Percentiles rank a stretch among this genome's conserved stretches.
Conservation (phyloP, 768 basidiomycete species). For the Neoboletus magnificus region DNA sequence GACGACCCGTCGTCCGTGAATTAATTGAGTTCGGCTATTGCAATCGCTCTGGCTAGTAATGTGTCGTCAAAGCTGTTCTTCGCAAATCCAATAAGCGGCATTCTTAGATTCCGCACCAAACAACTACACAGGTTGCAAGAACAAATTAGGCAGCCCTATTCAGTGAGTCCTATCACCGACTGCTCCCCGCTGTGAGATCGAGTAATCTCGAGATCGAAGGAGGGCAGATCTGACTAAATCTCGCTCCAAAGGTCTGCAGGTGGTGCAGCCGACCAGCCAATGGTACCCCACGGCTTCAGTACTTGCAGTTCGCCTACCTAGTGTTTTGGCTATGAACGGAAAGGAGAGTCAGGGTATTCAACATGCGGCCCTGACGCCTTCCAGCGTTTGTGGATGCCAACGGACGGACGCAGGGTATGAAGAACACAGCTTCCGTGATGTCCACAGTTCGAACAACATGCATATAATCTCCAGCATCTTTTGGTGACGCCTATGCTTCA, state of each 20-base stretch:
- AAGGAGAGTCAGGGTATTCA: too few species aligned
- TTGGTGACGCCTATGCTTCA: not conserved
- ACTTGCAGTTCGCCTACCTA: conserved; percentile 23
- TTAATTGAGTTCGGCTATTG: conserved; percentile 35
- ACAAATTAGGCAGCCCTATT: conserved; percentile 33
- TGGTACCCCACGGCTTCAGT: conserved; percentile 18
- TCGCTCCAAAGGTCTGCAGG: conserved; percentile 20
- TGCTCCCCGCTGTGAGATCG: conserved; percentile 19
- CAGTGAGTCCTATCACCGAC: conserved; percentile 34
- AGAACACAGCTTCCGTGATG: too few species aligned
- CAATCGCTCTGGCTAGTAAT: conserved; percentile 27
- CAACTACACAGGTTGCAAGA: conserved; percentile 16
- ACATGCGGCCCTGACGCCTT: too few species aligned
- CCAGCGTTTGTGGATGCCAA: too few species aligned
- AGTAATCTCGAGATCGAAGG: conserved; percentile 24
- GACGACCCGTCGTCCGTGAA: conserved; percentile 27
- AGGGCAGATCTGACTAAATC: conserved; percentile 7
- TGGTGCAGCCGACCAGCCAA: conserved; percentile 9
- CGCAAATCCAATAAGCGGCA: conserved; percentile 32
- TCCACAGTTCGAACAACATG: not conserved
- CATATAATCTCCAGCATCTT: not conserved
- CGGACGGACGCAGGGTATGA: too few species aligned
- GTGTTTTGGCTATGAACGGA: conserved; percentile 79
- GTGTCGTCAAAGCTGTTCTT: conserved; percentile 25
- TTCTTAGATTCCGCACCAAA: conserved; percentile 27